These are phyloP conservation scores for Cryphonectria radicalis DNA, from an alignment of 2,329 filamentous ascomycete species.

Conservation along the genomic window DNA sequence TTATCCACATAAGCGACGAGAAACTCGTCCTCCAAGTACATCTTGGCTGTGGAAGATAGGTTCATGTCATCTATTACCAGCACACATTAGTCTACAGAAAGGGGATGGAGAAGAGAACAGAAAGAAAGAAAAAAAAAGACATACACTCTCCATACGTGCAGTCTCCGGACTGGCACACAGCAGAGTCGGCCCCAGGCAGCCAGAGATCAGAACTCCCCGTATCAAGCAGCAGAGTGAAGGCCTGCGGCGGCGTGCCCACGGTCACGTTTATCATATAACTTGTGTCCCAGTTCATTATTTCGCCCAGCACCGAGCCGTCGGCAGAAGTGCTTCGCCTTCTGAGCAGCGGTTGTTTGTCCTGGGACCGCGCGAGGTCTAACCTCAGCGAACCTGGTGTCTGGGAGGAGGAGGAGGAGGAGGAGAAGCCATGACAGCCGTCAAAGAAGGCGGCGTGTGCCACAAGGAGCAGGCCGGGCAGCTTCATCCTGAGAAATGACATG, in stretches of 20 bases:
- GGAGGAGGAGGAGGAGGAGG: background rate
- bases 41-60: background rate
- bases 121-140: background rate
- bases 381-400: conserved; percentile 5
- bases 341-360: background rate
- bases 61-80: background rate
- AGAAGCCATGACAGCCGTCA: background rate
- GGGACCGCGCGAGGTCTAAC: conserved; percentile 5
- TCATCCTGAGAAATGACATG: background rate
- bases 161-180: conserved; percentile 1
- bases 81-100: background rate
- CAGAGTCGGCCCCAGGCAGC: background rate
- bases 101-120: background rate
- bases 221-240: conserved; percentile 1
- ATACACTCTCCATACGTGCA: conserved; percentile 11
- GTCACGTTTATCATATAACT: conserved; percentile 16
- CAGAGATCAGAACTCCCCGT: conserved; percentile 18
- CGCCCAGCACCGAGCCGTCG: background rate
- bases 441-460: background rate
- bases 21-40: background rate
- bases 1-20: background rate
- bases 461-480: background rate
- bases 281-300: background rate
- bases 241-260: conserved; percentile 15
- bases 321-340: background rate